phyloP scores from a whole-genome alignment of 176 grass and related monocot genomes.

The maize (Zea mays) region Zm-B73-REFERENCE-NAM-5.0 NC_050103.1:103927501-103928000 shows the following conservation, averaged over 20 bases:
- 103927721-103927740: conserved; percentile 38
- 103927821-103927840: conserved; percentile 25
- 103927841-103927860: background rate
- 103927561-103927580: conserved; percentile 58
- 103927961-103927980: background rate
- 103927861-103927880: background rate
- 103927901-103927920: conserved; percentile 15
- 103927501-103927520: conserved; percentile 76
- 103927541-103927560: conserved; percentile 81
- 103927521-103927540: conserved; percentile 72
- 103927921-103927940: background rate
- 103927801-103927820: conserved; percentile 36
- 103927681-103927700: conserved; percentile 45
- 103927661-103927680: conserved; percentile 58
- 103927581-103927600: conserved; percentile 34
- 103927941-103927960: background rate
- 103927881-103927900: background rate
- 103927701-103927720: conserved; percentile 26
- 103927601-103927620: conserved; percentile 58
- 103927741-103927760: conserved; percentile 46
- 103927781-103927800: conserved; percentile 39
- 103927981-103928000: background rate
- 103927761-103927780: conserved; percentile 39
- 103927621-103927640: conserved; percentile 47
- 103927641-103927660: conserved; percentile 53